phyloP scores from a whole-genome alignment of 371 early-diverging fungal genomes.

The Batkoa obscura region DNA sequence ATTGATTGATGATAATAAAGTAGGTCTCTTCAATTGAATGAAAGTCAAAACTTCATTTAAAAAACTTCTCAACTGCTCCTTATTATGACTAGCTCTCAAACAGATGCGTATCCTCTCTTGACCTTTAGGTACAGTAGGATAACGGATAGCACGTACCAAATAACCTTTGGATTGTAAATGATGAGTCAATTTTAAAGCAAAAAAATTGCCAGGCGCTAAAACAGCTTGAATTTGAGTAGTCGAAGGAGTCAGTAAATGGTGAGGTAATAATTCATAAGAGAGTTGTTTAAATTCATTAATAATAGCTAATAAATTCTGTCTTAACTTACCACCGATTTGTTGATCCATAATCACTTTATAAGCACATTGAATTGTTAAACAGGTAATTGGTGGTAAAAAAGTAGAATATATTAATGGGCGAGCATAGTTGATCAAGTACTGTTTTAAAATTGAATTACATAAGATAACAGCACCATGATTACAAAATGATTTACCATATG shows the following conservation, averaged over 20 bases:
- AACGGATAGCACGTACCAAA: constrained; percentile 57
- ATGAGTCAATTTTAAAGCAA: constrained; percentile 21
- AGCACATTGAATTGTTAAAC: constrained; percentile 19
- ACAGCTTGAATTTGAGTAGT: background rate
- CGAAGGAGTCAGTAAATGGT: too few relatives aligned
- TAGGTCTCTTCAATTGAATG: too few relatives aligned
- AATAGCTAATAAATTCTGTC: background rate
- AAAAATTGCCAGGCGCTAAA: background rate
- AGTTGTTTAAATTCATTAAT: background rate
- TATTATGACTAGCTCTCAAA: constrained; percentile 50
- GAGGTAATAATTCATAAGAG: too few relatives aligned
- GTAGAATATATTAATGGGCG: constrained; percentile 68
- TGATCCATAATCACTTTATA: too few relatives aligned
- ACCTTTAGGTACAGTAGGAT: constrained; percentile 63
- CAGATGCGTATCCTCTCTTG: constrained; percentile 63
- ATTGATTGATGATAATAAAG: too few relatives aligned
- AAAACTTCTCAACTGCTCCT: constrained; percentile 4
- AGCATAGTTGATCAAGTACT: constrained; percentile 63
- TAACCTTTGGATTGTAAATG: constrained; percentile 33
- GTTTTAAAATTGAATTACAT: constrained; percentile 30
- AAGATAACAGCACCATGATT: constrained; percentile 62
- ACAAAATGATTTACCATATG: constrained; percentile 69
- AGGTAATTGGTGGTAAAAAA: constrained; percentile 33
- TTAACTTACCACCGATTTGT: constrained; percentile 22
- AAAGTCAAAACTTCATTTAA: too few relatives aligned